phyloP scores from a whole-genome alignment of 768 basidiomycete genomes.

The Coprinopsis marcescibilis region DNA sequence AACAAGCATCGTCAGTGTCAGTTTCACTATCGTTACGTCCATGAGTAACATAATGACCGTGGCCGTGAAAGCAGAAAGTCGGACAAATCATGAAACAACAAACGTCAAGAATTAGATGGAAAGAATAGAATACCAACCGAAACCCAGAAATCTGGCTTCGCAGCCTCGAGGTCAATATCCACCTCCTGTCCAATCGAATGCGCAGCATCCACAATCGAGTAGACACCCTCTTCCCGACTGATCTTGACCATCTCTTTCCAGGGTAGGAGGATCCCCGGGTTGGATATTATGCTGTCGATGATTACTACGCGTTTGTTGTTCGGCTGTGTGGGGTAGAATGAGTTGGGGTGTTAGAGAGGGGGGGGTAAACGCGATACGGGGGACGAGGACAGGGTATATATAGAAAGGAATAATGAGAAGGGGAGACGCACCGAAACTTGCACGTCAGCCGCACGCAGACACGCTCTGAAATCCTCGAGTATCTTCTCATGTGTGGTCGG shows the following conservation, averaged over 20 bases:
- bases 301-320: conserved; percentile 50
- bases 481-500: conserved; percentile 54
- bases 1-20: too few relatives aligned
- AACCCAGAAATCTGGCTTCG: conserved; percentile 68
- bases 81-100: not conserved
- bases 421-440: too few relatives aligned
- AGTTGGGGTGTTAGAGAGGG: conserved; percentile 28
- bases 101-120: not conserved
- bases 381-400: too few relatives aligned
- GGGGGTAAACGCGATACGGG: too few relatives aligned
- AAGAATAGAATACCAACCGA: conserved; percentile 37
- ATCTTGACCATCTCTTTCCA: conserved; percentile 66
- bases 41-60: too few relatives aligned
- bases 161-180: conserved; percentile 48
- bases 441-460: too few relatives aligned
- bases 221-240: conserved; percentile 57
- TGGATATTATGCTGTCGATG: conserved; percentile 56
- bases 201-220: conserved; percentile 68
- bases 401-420: too few relatives aligned
- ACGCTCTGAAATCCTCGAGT: conserved; percentile 39
- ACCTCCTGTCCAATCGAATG: conserved; percentile 73
- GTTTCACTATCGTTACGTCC: too few relatives aligned
- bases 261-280: conserved; percentile 58
- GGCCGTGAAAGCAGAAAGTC: not conserved
- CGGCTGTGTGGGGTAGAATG: conserved; percentile 16